Evolutionary conservation across 2,329 filamentous ascomycete species (phyloP), one percentile per base, ranked within the genome.

Genomic region (Incumbomyces lentus): DNA sequence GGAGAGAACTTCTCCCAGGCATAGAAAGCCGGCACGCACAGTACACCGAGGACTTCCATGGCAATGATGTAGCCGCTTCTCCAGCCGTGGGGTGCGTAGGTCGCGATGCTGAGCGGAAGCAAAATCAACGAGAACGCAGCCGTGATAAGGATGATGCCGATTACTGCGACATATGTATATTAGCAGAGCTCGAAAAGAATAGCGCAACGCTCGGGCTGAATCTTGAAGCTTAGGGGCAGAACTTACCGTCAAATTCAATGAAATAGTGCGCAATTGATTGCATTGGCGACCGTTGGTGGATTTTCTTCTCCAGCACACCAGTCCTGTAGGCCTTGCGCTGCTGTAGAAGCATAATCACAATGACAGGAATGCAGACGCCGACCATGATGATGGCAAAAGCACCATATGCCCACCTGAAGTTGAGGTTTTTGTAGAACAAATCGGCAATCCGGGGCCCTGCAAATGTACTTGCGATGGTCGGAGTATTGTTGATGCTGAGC

Each of bases 331-430:
- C 80, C 57, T 78, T 78, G 42, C 59, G 62, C 49, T 76, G 68
- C 56, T 79, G 76, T 51, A 63, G 64, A 40, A 69, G 60, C 54
- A 81, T 71, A 18, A 82, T 59, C 11, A 60, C 55, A 37, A 58
- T 69, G 3, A 82, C 64, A 0, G 80, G 80, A 3, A 74, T 29
- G 8, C 68, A 71, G 32, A 78, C 64, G 39, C 71, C 57, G 1
- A 78, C 78, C 0, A 73, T 68, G 46, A 82, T 64, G 52, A 84
- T 76, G 40, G 72, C 66, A 55, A 79, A 82, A 32, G 68, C 64
- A 30, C 76, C 79, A 56, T 75, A 82, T 1, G 67, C 76, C 79
- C 79, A 83, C 34, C 75, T 68, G 68, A 72, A 82, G 26, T 71
- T 73, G 31, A 69, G 63, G 0, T 68, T 64, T 0, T 64, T 54